A percentile compares a stretch with the other conserved stretches of the same genome.
Evolutionary conservation across 768 basidiomycete species (phyloP).

Genomic region (Cystofilobasidium macerans): DNA sequence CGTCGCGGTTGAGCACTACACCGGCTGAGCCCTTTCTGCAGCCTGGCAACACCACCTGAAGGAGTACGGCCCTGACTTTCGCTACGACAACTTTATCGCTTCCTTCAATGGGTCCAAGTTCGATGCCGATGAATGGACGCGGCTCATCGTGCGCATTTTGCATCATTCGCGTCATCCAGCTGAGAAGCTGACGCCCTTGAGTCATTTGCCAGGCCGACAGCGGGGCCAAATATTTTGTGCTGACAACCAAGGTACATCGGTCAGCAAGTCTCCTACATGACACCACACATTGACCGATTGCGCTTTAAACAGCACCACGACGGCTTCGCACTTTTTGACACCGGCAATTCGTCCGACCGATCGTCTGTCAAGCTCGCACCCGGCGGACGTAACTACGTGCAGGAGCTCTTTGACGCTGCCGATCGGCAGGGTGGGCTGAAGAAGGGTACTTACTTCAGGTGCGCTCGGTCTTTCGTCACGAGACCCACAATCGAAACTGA

Average conservation of each 20-base stretch:
- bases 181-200: neutral
- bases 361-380: slow-evolving; percentile 46
- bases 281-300: slow-evolving; percentile 30
- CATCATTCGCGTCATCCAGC: too few species aligned
- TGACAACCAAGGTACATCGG: slow-evolving; percentile 41
- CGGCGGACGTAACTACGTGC: slow-evolving; percentile 44
- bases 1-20: slow-evolving; percentile 42
- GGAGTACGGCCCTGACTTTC: slow-evolving; percentile 41
- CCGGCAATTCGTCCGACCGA: slow-evolving; percentile 47
- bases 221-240: slow-evolving; percentile 54
- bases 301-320: slow-evolving; percentile 48
- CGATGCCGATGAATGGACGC: slow-evolving; percentile 49
- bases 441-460: slow-evolving; percentile 48
- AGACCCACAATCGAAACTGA: too few species aligned
- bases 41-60: slow-evolving; percentile 47
- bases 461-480: neutral
- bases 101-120: slow-evolving; percentile 48
- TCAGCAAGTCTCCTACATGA: neutral
- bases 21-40: slow-evolving; percentile 38
- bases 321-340: slow-evolving; percentile 51
- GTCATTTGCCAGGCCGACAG: slow-evolving; percentile 36
- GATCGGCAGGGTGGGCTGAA: slow-evolving; percentile 1
- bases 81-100: slow-evolving; percentile 53
- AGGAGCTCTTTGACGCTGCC: slow-evolving; percentile 39
- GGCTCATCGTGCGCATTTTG: slow-evolving; percentile 42